Evolutionary conservation across 2,329 filamentous ascomycete genomes (phyloP).

Genomic region (Allantophomopsis lycopodina): DNA sequence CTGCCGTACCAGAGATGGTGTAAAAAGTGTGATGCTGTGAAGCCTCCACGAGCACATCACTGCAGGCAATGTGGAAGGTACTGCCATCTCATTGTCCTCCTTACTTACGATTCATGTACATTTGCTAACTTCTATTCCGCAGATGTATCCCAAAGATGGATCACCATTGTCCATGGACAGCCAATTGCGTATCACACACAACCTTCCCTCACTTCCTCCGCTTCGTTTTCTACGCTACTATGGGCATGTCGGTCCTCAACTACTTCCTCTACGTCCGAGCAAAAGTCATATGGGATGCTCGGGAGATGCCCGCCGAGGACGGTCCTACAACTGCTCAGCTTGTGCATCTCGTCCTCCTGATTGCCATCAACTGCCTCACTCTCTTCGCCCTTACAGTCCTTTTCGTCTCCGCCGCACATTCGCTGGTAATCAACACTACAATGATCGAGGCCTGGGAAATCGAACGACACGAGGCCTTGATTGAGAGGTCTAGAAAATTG

Average conservation of each 20-base stretch:
- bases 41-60: constrained; percentile 70
- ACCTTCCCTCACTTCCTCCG: constrained; percentile 75
- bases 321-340: constrained; percentile 51
- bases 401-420: constrained; percentile 44
- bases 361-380: constrained; percentile 41
- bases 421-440: constrained; percentile 55
- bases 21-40: constrained; percentile 59
- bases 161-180: constrained; percentile 78
- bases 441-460: constrained; percentile 73
- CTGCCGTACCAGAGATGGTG: constrained; percentile 39
- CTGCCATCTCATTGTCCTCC: constrained; percentile 1
- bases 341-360: constrained; percentile 43
- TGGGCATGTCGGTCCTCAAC: constrained; percentile 46
- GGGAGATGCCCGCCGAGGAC: constrained; percentile 60
- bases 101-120: neutral
- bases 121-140: neutral
- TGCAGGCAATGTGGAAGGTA: constrained; percentile 60
- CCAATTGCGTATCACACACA: constrained; percentile 69
- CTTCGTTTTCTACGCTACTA: constrained; percentile 54
- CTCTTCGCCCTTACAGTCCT: constrained; percentile 51
- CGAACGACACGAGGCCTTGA: constrained; percentile 45
- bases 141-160: constrained; percentile 71
- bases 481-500: constrained; percentile 29
- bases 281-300: constrained; percentile 44
- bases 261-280: constrained; percentile 47